Percentiles rank a stretch among this genome's conserved stretches.
These are phyloP conservation scores for Blastobotrys peoriensis DNA, from an alignment of 805 yeast species.

Conservation along the genomic window DNA sequence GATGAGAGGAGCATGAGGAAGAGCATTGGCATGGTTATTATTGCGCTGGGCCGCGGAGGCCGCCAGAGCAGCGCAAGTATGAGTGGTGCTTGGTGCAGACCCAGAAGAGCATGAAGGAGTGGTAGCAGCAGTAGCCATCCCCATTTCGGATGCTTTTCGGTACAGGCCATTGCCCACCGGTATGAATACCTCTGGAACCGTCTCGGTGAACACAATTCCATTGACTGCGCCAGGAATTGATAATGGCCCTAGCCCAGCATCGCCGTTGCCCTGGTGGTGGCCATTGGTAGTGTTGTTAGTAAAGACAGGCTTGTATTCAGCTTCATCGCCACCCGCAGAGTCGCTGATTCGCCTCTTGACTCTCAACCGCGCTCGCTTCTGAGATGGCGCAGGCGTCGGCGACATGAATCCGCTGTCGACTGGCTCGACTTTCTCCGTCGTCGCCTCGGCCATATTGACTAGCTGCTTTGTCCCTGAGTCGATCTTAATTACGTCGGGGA, in stretches of 20 bases:
- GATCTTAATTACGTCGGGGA: not conserved
- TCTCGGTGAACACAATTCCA: constrained; percentile 3
- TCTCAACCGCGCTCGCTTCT: constrained; percentile 11
- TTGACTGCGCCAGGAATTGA: too few relatives aligned
- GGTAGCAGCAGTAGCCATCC: constrained; percentile 8
- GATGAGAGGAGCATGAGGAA: constrained; percentile 10
- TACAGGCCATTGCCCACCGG: constrained; percentile 31
- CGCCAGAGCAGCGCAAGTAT: too few relatives aligned
- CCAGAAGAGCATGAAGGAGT: not conserved
- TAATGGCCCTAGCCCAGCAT: too few relatives aligned
- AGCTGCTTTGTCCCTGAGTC: not conserved
- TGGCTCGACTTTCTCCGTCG: too few relatives aligned
- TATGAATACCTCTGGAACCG: constrained; percentile 25
- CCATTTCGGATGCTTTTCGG: constrained; percentile 19
- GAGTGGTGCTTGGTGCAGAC: not conserved
- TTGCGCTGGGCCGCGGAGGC: too few relatives aligned
- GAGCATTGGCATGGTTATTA: too few relatives aligned
- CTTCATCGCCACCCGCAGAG: too few relatives aligned
- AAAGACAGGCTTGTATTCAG: too few relatives aligned
- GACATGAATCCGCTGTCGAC: not conserved
- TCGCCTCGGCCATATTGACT: not conserved
- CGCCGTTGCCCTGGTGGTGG: too few relatives aligned
- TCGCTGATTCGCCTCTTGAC: constrained; percentile 4
- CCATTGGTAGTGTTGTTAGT: too few relatives aligned
- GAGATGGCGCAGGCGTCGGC: constrained; percentile 1